Percentiles rank a stretch among this genome's conserved stretches.
phyloP scores from a whole-genome alignment of 1,284 basidiomycete species.

The Pseudozyma sp. region DNA sequence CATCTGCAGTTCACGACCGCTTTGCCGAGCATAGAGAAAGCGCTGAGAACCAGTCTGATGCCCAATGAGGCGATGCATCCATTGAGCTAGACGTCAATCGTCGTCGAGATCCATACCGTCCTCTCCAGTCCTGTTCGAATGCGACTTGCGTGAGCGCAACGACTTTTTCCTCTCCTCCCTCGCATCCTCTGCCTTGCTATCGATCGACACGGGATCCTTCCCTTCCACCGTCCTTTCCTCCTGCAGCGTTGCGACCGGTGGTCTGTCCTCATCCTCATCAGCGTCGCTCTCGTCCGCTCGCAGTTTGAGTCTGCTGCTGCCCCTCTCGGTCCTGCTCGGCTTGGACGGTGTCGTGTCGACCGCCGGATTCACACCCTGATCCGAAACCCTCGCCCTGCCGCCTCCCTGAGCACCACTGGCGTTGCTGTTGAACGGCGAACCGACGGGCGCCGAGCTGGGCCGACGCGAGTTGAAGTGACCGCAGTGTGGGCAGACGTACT shows the following conservation, averaged over 20 bases:
- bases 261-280: slow-evolving; percentile 26
- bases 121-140: slow-evolving; percentile 4
- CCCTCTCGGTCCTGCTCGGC: slow-evolving; percentile 12
- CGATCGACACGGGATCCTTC: slow-evolving; percentile 9
- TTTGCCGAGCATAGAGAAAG: too few relatives aligned
- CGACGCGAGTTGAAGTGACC: slow-evolving; percentile 76
- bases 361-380: not conserved
- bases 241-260: slow-evolving; percentile 26
- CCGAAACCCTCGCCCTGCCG: not conserved
- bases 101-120: slow-evolving; percentile 45
- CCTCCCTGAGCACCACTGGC: not conserved
- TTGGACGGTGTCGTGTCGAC: slow-evolving; percentile 33
- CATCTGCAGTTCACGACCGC: too few relatives aligned
- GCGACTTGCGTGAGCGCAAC: slow-evolving; percentile 29
- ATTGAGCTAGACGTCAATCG: slow-evolving; percentile 9
- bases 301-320: slow-evolving; percentile 32
- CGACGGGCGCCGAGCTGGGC: slow-evolving; percentile 62
- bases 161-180: slow-evolving; percentile 15
- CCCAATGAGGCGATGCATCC: too few relatives aligned
- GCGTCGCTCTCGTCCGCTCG: slow-evolving; percentile 25
- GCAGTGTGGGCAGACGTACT: slow-evolving; percentile 81
- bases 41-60: too few relatives aligned
- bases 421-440: slow-evolving; percentile 57
- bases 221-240: slow-evolving; percentile 9
- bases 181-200: slow-evolving; percentile 4